phyloP scores from a whole-genome alignment of 2,329 filamentous ascomycete species.

The Talaromyces sp. region DNA sequence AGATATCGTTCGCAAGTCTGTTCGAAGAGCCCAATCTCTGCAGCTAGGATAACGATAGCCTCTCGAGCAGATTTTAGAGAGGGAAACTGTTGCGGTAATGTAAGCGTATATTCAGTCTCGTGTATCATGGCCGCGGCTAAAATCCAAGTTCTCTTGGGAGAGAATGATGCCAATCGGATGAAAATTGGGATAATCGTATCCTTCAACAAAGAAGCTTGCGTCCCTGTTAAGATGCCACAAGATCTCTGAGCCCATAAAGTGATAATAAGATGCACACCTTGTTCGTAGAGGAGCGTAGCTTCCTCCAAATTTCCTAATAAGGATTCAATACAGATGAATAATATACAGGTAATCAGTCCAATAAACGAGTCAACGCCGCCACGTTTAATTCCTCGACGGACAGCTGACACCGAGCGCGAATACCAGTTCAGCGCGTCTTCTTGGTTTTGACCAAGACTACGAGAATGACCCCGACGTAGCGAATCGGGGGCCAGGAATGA shows the following conservation, averaged over 20 bases:
- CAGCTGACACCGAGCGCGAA: conserved; percentile 25
- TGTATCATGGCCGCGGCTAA: conserved; percentile 14
- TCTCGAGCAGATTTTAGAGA: conserved; percentile 26
- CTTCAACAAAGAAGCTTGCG: conserved; percentile 18
- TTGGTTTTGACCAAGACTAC: conserved; percentile 15
- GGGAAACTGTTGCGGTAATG: conserved; percentile 9
- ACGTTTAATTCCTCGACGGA: conserved; percentile 23
- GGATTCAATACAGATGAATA: conserved; percentile 33
- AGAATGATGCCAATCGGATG: conserved; percentile 24
- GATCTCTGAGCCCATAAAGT: conserved; percentile 18
- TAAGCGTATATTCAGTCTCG: conserved; percentile 14
- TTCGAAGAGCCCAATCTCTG: conserved; percentile 25
- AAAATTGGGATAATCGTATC: conserved; percentile 28
- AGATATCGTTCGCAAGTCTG: conserved; percentile 18
- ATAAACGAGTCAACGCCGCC: conserved; percentile 24
- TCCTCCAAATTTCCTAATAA: conserved; percentile 24
- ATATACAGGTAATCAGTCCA: conserved; percentile 28
- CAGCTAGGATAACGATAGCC: conserved; percentile 21
- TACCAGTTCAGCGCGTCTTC: conserved; percentile 29
- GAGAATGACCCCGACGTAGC: not conserved
- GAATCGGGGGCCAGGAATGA: not conserved
- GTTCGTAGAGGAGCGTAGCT: conserved; percentile 26
- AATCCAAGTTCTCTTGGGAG: conserved; percentile 10
- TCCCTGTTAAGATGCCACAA: conserved; percentile 13
- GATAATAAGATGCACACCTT: conserved; percentile 26